Percentiles rank a stretch among this genome's conserved stretches.
Conservation (phyloP, 1,284 basidiomycete species). For the Cutaneotrichosporon sp. region DNA sequence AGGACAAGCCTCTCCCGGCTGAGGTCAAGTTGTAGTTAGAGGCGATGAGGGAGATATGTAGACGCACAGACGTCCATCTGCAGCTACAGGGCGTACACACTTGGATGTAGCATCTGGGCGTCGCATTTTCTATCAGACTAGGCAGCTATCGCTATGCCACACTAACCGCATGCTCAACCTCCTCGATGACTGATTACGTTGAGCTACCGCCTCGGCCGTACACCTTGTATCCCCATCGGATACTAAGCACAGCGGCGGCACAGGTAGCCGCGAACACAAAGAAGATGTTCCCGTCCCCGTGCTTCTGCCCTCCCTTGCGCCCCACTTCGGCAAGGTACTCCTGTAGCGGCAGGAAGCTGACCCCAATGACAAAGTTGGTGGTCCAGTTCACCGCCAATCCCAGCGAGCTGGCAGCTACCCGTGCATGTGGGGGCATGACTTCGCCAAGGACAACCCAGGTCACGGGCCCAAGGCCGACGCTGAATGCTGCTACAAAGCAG, state of each 20-base stretch:
- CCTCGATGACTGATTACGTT: no score
- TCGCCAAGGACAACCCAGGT: constrained; percentile 42
- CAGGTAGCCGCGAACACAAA: constrained; percentile 31
- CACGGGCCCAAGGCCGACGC: constrained; percentile 39
- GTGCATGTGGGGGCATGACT: constrained; percentile 35
- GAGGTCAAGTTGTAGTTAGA: constrained; percentile 33
- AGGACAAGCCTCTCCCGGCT: constrained; percentile 30
- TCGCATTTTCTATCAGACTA: no score
- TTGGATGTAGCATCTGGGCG: no score
- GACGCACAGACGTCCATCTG: not conserved
- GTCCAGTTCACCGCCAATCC: constrained; percentile 39
- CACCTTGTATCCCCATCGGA: not conserved
- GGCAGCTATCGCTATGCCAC: no score
- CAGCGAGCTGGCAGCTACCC: constrained; percentile 34
- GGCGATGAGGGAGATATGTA: no score
- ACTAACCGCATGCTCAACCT: not conserved
- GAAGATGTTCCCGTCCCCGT: constrained; percentile 40
- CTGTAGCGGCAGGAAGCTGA: constrained; percentile 36
- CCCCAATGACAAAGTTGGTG: constrained; percentile 34
- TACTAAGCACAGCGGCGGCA: constrained; percentile 6
- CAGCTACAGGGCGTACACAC: no score
- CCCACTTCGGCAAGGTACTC: constrained; percentile 27
- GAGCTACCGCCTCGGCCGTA: no score
- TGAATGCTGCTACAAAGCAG: constrained; percentile 34
- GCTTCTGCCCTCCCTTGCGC: constrained; percentile 23